Evolutionary conservation across 2,329 filamentous ascomycete species (phyloP), one percentile per base, ranked within the genome.

Genomic region (Aspergillus caelatus): DNA sequence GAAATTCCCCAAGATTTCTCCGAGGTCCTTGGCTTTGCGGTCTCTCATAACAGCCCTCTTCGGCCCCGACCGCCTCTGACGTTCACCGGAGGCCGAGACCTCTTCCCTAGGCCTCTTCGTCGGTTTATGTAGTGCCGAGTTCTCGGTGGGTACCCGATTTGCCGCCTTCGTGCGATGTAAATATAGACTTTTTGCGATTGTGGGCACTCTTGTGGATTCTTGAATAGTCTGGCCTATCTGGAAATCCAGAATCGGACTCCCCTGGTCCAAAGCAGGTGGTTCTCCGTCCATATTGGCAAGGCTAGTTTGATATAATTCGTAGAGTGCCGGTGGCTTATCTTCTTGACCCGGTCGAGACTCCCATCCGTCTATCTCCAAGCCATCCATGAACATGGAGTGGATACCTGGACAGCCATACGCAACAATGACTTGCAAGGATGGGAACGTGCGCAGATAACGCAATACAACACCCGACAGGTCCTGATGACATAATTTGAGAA

Each of bases 401-500:
- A 80, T 64, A 7, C 63, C 59, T 3, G 67, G 68, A 58, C 78
- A 81, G 39, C 72, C 70, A 14, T 72, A 71, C 4, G 76, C 63
- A 19, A 81, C 64, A 23, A 82, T 64, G 16, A 74, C 56, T n/a
- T 70, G 71, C 28, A 82, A 62, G 10, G 72, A 71, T 3, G 78
- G 79, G 43, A 82, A 74, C 3, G 57, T 55, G 21, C 68, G 64
- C 16, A 81, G 64, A 62, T 77, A 78, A 36, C 70, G 67, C 52
- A 82, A 74, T 3, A 74, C 62, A 21, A 72, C 68, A 19, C 62
- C 53, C 4, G 75, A 76, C 2, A 81, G 34, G 5, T 73, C 62
- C 57, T 81, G 79, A 43, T 72, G 62, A 28, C 69, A 69, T 46
- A 82, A 64, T 48, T 76, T 68, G 36, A 82, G 60, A 26, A 79